Percentiles rank a stretch among this genome's conserved stretches.
These are phyloP conservation scores for Schwanniomyces etchellsii DNA, from an alignment of 1,139 yeast species.

Conservation along the genomic window DNA sequence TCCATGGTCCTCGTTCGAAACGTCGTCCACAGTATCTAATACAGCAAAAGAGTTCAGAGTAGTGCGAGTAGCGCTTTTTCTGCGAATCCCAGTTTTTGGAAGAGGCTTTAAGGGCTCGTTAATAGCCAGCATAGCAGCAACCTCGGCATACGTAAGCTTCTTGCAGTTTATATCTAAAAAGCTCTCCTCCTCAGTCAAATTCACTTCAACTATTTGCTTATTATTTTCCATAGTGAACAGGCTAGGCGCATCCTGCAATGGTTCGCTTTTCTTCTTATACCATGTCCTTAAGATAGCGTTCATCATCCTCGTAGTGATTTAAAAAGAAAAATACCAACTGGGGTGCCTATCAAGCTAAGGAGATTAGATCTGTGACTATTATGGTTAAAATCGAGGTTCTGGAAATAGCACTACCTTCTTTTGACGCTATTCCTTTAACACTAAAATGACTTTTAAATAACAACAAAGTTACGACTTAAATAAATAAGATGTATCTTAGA, in stretches of 20 bases:
- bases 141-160: constrained; percentile 41
- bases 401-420: too few relatives aligned
- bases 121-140: constrained; percentile 25
- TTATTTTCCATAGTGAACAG: constrained; percentile 12
- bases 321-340: too few relatives aligned
- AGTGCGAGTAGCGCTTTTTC: constrained; percentile 5
- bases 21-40: too few relatives aligned
- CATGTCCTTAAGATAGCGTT: constrained; percentile 13
- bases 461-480: too few relatives aligned
- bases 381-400: too few relatives aligned
- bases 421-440: too few relatives aligned
- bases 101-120: constrained; percentile 10
- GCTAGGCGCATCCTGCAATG: constrained; percentile 3
- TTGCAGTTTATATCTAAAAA: constrained; percentile 33
- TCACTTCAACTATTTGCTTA: constrained; percentile 23
- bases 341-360: too few relatives aligned
- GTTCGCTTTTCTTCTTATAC: constrained; percentile 11
- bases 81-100: constrained; percentile 2
- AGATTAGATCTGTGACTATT: too few relatives aligned
- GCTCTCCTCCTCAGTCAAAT: constrained; percentile 31
- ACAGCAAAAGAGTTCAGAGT: background rate
- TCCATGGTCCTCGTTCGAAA: too few relatives aligned
- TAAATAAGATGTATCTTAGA: too few relatives aligned
- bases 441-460: too few relatives aligned
- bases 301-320: constrained; percentile 16